These are phyloP conservation scores for Talaromyces islandicus DNA, from an alignment of 2,329 filamentous ascomycete species.

Conservation along the genomic window DNA sequence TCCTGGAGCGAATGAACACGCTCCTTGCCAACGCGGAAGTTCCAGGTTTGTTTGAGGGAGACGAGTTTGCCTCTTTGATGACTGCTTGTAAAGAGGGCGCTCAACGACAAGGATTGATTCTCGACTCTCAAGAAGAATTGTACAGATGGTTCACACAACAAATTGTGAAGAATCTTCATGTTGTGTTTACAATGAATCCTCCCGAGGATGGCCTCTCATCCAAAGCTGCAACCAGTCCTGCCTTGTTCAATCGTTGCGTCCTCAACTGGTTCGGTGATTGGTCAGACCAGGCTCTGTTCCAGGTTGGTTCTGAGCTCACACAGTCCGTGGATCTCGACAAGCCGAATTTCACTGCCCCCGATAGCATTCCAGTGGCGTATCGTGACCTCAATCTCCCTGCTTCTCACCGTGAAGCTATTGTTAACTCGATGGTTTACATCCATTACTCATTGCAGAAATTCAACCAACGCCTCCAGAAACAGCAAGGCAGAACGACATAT, in stretches of 20 bases:
- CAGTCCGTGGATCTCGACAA: conserved; percentile 94
- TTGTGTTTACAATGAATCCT: conserved; percentile 99
- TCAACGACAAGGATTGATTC: conserved; percentile 85
- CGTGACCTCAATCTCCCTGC: conserved; percentile 77
- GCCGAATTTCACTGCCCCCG: conserved; percentile 75
- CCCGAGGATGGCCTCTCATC: conserved; percentile 91
- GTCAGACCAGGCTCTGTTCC: conserved; percentile 98
- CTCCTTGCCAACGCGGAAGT: conserved; percentile 98
- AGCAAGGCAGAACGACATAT: conserved; percentile 88
- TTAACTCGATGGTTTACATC: conserved; percentile 99
- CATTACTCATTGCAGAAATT: conserved; percentile 90
- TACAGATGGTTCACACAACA: conserved; percentile 99
- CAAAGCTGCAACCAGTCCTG: conserved; percentile 94
- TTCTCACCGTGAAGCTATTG: conserved; percentile 81
- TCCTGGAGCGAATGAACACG: conserved; percentile 99
- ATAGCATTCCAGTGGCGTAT: conserved; percentile 90
- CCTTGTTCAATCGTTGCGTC: conserved; percentile 98
- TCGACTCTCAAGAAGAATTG: conserved; percentile 97
- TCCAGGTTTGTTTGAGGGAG: conserved; percentile 96
- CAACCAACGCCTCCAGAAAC: conserved; percentile 80
- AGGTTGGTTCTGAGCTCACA: conserved; percentile 92
- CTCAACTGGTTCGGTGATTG: conserved; percentile 99
- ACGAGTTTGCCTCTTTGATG: conserved; percentile 97
- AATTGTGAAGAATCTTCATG: conserved; percentile 97
- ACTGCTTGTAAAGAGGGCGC: conserved; percentile 98